Evolutionary conservation across 1,284 basidiomycete genomes (phyloP), one percentile per base, ranked within the genome.

Genomic region (Coriolopsis trogii): DNA sequence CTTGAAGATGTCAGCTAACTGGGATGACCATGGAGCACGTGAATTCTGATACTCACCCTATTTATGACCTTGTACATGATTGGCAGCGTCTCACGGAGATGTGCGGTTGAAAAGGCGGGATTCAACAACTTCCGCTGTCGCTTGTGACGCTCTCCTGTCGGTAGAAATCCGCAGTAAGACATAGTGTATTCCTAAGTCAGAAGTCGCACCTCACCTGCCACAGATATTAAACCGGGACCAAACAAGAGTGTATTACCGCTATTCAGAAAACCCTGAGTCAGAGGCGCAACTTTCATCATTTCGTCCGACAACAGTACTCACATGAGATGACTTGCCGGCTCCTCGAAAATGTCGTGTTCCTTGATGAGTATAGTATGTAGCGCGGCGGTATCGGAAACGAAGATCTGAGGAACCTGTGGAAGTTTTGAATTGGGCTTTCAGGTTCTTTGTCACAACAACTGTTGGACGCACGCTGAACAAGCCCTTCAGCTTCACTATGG

Each of bases 101-200:
- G 57, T 13, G 56, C 58, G 15, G 54, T 41, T 1, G 64, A 61
- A 48, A 67, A 67, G 12, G 65, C 59, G 9, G 66, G 64, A 28
- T 61, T 64, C 16, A 67, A 59, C 24, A 67, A 43, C 49, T 65
- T 62, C 21, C 60, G 48, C 31, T 65, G 59, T 9, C 48, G 53
- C 37, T 49, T 56, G 47, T 64, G 60, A 1, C 56, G 51, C 12
- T 57, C 59, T 21, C 61, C 62, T 63, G 31, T 18, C 10, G 9
- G n/a, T 6, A 33, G 21, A 10, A 21, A 20, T 24, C 8, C 12
- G 26, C 12, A n/a, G 4, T 3, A 21, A 24, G 6, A 23, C 13
- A 5, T 15, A 5, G 31, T 15, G 12, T 4, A 6, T 16, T 34
- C 3, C 33, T 13, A 4, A 13, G 4, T 5, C n/a, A 34, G 4